A percentile compares a stretch with the other conserved stretches of the same genome.
phyloP scores from a whole-genome alignment of 768 basidiomycete species.

The Fistulinella prunicolor region DNA sequence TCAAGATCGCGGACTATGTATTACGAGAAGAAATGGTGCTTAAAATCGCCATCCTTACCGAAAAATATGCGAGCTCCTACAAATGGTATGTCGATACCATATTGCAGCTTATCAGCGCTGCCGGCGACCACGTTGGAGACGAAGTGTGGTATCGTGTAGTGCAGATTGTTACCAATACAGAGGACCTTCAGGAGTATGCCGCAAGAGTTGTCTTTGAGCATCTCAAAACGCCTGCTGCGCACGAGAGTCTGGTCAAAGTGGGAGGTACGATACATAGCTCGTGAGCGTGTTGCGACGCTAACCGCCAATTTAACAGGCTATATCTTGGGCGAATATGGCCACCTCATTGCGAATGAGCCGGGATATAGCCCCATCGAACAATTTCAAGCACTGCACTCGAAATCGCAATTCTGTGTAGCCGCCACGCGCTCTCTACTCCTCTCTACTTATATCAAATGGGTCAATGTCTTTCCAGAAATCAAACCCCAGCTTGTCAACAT shows the following conservation, averaged over 20 bases:
- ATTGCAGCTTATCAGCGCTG: slow-evolving; percentile 90
- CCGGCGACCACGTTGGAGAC: slow-evolving; percentile 98
- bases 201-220: slow-evolving; percentile 90
- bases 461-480: slow-evolving; percentile 99
- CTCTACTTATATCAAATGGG: slow-evolving; percentile 99
- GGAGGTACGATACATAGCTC: slow-evolving; percentile 57
- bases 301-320: slow-evolving; percentile 59
- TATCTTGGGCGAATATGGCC: slow-evolving; percentile 96
- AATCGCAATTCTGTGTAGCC: slow-evolving; percentile 92
- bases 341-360: slow-evolving; percentile 91
- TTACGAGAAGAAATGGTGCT: slow-evolving; percentile 98
- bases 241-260: slow-evolving; percentile 94
- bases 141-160: slow-evolving; percentile 99
- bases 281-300: slow-evolving; percentile 4
- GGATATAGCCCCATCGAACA: slow-evolving; percentile 95
- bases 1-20: slow-evolving; percentile 95
- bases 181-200: slow-evolving; percentile 95
- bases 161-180: slow-evolving; percentile 97
- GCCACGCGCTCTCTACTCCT: slow-evolving; percentile 88
- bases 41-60: slow-evolving; percentile 98
- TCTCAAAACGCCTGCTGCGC: slow-evolving; percentile 77
- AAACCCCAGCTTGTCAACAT: slow-evolving; percentile 90
- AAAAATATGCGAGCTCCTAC: slow-evolving; percentile 95
- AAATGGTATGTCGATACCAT: slow-evolving; percentile 99
- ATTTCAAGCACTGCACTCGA: slow-evolving; percentile 88